Base-by-base conservation (phyloP, 495 filamentous ascomycete species). In the Podospora pseudopauciseta region DNA sequence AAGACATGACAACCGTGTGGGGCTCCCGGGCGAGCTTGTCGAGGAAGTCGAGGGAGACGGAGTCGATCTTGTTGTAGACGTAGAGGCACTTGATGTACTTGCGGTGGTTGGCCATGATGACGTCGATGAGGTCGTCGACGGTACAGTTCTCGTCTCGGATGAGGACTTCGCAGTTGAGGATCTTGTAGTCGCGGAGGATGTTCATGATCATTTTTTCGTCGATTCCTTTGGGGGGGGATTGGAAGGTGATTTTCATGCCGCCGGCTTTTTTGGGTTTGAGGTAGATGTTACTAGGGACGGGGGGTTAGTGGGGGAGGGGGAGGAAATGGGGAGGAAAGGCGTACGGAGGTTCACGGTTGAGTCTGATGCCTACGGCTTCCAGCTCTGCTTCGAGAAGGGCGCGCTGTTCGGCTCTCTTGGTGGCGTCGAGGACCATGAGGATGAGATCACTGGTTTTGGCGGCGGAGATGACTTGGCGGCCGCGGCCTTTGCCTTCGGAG, bases 61-160 rank as follows among this genome's bases (percentile, higher is more conserved):
- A 90, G 83, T 99, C 96, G 82, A 99, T 96, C 80, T 99, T 99
- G 90, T 99, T 99, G 87, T 99, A 99, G 32, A 97, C 96, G 81
- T 99, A 99, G 27, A 99, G 86, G 75, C 93, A 96, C 65, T 80
- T 81, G 82, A 99, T 97, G 82, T 99, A 99, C 80, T 96, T 98
- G 72, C 96, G 86, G 82, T 99, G 94, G 75, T 97, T 92, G 73
- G 94, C 95, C 93, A 97, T 98, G 80, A 80, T 97, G 57, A 98
- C 93, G 77, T 99, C 96, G 76, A 99, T 98, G 77, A 99, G 90
- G 78, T 99, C 95, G 80, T 99, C 96, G 39, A 99, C 93, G 16
- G 94, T 97, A 27, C 91, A 92, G 74, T 96, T 88, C 71, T 98
- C 96, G 72, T 99, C 96, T 71, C 96, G 89, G 23, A 99, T 89